A percentile compares a stretch with the other conserved stretches of the same genome.
Conservation (phyloP, 371 early-diverging fungal species). For the Phascolomyces articulosus region DNA sequence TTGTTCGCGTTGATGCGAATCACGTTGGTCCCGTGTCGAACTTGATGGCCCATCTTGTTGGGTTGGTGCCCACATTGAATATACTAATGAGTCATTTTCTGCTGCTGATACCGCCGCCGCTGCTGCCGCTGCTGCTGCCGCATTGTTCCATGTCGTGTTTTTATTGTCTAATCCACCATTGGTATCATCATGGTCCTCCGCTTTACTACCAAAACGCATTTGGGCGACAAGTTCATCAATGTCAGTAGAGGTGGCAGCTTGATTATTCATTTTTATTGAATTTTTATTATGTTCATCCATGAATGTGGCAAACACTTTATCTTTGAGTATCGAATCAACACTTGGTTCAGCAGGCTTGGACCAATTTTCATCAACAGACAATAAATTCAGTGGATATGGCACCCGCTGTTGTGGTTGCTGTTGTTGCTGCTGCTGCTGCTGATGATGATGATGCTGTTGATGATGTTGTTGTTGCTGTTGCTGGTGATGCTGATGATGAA, state of each 20-base stretch:
- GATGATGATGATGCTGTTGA: constrained; percentile 10
- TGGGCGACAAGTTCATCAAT: constrained; percentile 15
- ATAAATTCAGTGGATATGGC: constrained; percentile 9
- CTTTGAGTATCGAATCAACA: constrained; percentile 15
- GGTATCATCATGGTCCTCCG: neutral
- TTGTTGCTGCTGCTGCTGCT: constrained; percentile 12
- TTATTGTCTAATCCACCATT: constrained; percentile 1
- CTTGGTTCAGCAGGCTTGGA: constrained; percentile 10
- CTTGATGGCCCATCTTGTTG: constrained; percentile 9
- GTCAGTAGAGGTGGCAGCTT: neutral
- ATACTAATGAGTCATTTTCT: constrained; percentile 20
- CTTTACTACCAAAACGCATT: constrained; percentile 8
- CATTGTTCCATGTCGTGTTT: constrained; percentile 1
- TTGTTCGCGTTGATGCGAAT: constrained; percentile 6
- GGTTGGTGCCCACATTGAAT: constrained; percentile 25
- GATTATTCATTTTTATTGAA: constrained; percentile 1
- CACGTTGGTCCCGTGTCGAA: neutral
- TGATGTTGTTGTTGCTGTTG: constrained; percentile 5
- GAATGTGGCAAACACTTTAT: constrained; percentile 2
- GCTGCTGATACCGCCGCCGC: constrained; percentile 5
- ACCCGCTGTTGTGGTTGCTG: constrained; percentile 9
- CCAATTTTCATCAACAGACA: constrained; percentile 16
- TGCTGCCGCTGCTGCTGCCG: constrained; percentile 6
- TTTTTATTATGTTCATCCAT: constrained; percentile 8
- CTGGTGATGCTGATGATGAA: too few relatives aligned